Percentiles rank a stretch among this genome's conserved stretches.
Evolutionary conservation across 768 basidiomycete species (phyloP).

Genomic region (Russula virescens): DNA sequence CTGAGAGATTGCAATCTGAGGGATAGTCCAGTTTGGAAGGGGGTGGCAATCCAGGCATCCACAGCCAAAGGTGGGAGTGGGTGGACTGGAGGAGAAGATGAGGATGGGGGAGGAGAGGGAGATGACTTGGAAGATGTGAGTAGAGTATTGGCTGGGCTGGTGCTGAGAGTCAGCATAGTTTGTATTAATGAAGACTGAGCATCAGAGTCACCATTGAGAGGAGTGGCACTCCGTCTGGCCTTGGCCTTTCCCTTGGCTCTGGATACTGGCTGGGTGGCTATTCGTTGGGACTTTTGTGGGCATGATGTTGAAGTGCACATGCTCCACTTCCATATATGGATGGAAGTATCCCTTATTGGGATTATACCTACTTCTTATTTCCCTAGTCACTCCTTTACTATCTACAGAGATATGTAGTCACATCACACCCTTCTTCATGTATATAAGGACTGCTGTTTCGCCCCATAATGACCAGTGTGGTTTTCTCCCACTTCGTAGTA

Average conservation of each 20-base stretch:
- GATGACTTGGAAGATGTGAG: background rate
- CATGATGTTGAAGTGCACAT: no score
- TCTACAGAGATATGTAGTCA: no score
- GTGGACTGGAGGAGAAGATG: background rate
- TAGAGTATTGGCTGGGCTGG: background rate
- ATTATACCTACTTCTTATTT: no score
- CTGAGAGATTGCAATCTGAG: background rate
- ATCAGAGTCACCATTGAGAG: conserved; percentile 30
- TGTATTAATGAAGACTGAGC: background rate
- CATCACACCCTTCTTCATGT: no score
- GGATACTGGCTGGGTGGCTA: conserved; percentile 28
- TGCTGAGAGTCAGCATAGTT: background rate
- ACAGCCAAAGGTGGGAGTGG: background rate
- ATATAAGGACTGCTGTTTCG: no score
- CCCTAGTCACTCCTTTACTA: no score
- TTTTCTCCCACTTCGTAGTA: no score
- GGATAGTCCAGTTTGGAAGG: conserved; percentile 4
- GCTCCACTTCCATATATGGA: no score
- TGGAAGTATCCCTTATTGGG: no score
- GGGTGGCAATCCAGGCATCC: no score
- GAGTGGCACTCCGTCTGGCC: conserved; percentile 36
- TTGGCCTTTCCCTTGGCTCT: conserved; percentile 38
- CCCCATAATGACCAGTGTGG: no score
- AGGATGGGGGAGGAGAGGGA: background rate
- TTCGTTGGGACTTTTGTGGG: conserved; percentile 32